Conservation (phyloP, 176 grass and related monocot species). For the Leersia perrieri region DNA sequence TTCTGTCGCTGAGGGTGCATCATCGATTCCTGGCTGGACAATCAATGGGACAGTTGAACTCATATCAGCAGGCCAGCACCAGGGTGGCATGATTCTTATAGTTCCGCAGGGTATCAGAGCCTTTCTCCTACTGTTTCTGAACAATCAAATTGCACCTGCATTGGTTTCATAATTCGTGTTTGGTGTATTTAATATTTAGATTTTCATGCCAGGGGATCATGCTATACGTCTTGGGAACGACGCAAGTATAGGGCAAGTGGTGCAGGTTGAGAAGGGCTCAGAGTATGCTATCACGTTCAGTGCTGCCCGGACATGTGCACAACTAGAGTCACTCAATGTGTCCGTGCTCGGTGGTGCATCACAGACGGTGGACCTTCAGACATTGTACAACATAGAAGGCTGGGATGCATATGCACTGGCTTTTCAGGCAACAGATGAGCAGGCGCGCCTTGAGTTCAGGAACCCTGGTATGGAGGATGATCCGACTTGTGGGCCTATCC, state of each 20-base stretch:
- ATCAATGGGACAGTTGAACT: constrained; percentile 95
- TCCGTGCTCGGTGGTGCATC: constrained; percentile 55
- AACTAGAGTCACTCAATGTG: constrained; percentile 84
- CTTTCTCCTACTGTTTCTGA: not conserved
- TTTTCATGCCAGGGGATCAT: constrained; percentile 59
- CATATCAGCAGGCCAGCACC: constrained; percentile 77
- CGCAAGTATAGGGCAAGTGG: constrained; percentile 65
- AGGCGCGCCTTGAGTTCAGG: constrained; percentile 63
- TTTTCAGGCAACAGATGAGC: constrained; percentile 75
- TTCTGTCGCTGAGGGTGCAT: constrained; percentile 57
- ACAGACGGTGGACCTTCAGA: constrained; percentile 81
- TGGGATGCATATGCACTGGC: constrained; percentile 96
- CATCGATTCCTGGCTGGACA: constrained; percentile 74
- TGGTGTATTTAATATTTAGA: not conserved
- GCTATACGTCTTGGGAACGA: constrained; percentile 89
- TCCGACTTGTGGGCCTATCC: constrained; percentile 89
- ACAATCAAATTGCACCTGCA: not conserved
- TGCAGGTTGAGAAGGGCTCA: constrained; percentile 80
- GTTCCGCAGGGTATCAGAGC: constrained; percentile 76
- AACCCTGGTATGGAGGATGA: constrained; percentile 99
- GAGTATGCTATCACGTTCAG: constrained; percentile 90
- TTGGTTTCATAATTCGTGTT: constrained; percentile 3
- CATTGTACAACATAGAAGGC: constrained; percentile 94
- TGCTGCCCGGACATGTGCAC: constrained; percentile 88
- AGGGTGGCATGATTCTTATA: constrained; percentile 98